phyloP scores from a whole-genome alignment of 1,284 basidiomycete genomes.

The Leccinum variabile region DNA sequence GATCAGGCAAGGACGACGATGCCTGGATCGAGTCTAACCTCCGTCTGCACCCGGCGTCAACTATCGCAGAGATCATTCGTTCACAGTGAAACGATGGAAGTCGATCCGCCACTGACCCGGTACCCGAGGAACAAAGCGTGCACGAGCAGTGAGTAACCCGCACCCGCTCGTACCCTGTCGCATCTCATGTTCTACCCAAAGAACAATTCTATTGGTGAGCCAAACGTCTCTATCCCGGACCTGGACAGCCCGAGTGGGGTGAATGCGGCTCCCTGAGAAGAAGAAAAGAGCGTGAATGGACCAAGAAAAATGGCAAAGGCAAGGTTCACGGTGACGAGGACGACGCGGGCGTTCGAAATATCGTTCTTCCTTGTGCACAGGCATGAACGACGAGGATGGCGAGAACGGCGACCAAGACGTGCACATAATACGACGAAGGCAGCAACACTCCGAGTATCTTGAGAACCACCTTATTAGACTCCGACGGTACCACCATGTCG shows the following conservation, averaged over 20 bases:
- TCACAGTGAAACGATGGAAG: constrained; percentile 64
- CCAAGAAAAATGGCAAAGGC: constrained; percentile 21
- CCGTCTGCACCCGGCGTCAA: constrained; percentile 87
- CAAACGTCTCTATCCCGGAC: constrained; percentile 12
- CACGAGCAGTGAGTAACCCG: constrained; percentile 76
- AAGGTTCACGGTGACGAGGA: constrained; percentile 61
- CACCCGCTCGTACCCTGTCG: neutral
- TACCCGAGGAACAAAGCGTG: constrained; percentile 95
- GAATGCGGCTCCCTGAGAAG: constrained; percentile 58
- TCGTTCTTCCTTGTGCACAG: constrained; percentile 67
- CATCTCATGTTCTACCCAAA: too few relatives aligned
- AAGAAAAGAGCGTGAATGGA: constrained; percentile 4
- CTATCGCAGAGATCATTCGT: constrained; percentile 81
- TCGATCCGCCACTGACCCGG: constrained; percentile 65
- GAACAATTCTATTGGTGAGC: too few relatives aligned
- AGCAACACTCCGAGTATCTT: constrained; percentile 29
- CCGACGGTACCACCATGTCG: constrained; percentile 57
- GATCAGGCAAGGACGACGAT: constrained; percentile 43
- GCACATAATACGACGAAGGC: constrained; percentile 44
- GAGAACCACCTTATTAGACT: constrained; percentile 26
- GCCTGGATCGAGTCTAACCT: constrained; percentile 77
- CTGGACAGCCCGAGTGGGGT: constrained; percentile 54
- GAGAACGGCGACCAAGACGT: constrained; percentile 46
- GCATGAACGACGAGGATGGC: constrained; percentile 51
- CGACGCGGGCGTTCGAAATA: constrained; percentile 36